These are phyloP conservation scores for Aurinia saxatilis DNA, from an alignment of 345 rosid species.

Conservation along the genomic window DNA sequence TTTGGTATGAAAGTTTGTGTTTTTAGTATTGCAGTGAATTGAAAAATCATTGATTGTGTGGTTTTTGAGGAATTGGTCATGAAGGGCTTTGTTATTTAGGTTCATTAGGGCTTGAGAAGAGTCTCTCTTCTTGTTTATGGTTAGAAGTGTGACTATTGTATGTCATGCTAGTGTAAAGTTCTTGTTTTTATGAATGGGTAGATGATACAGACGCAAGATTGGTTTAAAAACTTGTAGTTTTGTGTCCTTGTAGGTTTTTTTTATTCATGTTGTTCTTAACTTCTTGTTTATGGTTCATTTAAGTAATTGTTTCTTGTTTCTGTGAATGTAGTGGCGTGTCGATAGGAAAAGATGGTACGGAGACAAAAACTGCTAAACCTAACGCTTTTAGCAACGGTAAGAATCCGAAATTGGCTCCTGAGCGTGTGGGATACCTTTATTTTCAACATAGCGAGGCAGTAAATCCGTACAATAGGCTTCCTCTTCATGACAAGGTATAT, in stretches of 20 bases:
- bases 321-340: conserved; percentile 12
- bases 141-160: too few species aligned
- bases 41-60: not conserved
- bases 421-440: not conserved
- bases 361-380: not conserved
- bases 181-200: too few species aligned
- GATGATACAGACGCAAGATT: too few species aligned
- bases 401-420: not conserved
- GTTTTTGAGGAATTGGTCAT: not conserved
- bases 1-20: not conserved
- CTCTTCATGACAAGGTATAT: not conserved
- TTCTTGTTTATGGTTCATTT: not conserved
- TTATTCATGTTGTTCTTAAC: not conserved
- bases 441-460: not conserved
- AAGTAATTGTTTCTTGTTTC: not conserved
- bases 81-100: not conserved
- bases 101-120: not conserved
- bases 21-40: not conserved
- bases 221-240: too few species aligned
- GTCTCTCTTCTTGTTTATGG: too few species aligned
- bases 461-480: not conserved
- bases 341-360: not conserved
- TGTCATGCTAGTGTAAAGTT: too few species aligned
- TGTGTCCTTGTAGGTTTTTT: too few species aligned
- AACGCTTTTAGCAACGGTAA: not conserved